Conservation (phyloP, 441 rosid species). For the Pelargonium citronellum region DNA sequence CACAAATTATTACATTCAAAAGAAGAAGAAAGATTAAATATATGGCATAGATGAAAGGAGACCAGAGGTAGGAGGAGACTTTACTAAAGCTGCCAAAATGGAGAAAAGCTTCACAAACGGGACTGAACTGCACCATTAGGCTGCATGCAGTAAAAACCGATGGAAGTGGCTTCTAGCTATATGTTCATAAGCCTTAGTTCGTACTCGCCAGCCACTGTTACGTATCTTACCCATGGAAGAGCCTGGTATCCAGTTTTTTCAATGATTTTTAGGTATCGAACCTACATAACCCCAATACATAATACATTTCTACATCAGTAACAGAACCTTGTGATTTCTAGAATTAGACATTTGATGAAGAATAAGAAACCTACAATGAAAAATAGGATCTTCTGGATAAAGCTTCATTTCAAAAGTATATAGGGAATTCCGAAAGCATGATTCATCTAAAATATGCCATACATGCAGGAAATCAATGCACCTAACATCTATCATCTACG, state of each 20-base stretch:
- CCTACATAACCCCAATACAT: slow-evolving; percentile 32
- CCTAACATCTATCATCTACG: too few relatives aligned
- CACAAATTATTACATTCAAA: background rate
- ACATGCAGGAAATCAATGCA: too few relatives aligned
- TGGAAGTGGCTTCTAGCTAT: background rate
- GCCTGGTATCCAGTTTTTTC: slow-evolving; percentile 87
- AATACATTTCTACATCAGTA: background rate
- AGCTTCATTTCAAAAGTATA: background rate
- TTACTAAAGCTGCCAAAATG: background rate
- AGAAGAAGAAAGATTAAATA: too few relatives aligned
- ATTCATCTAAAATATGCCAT: too few relatives aligned
- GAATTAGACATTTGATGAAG: background rate
- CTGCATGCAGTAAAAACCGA: background rate
- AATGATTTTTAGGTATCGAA: slow-evolving; percentile 72
- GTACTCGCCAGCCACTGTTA: slow-evolving; percentile 84
- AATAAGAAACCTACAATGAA: background rate
- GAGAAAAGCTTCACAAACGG: background rate
- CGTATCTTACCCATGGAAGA: slow-evolving; percentile 82
- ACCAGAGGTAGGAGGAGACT: background rate
- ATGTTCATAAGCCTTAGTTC: slow-evolving; percentile 62
- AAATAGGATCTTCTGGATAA: background rate
- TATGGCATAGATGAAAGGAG: background rate
- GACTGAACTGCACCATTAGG: background rate
- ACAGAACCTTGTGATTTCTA: background rate
- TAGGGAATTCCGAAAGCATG: too few relatives aligned